Evolutionary conservation across 176 grass and related monocot genomes (phyloP).

Genomic region (Oryza glaberrima): DNA sequence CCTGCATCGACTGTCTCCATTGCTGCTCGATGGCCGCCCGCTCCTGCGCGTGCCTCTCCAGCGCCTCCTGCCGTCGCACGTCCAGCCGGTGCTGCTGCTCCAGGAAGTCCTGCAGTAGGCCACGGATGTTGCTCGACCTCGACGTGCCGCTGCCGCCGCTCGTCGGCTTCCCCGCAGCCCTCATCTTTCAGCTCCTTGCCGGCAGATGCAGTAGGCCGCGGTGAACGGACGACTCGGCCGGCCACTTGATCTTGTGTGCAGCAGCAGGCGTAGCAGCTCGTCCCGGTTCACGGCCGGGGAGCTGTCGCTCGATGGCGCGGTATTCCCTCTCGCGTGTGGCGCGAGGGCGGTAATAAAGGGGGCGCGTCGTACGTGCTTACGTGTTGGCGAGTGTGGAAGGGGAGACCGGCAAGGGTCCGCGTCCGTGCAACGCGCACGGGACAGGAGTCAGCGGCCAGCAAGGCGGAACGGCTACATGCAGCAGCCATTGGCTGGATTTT

Average conservation of each 20-base stretch:
- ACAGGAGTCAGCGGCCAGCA: neutral
- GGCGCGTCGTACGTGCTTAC: constrained; percentile 16
- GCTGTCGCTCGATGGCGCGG: constrained; percentile 28
- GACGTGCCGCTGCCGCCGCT: constrained; percentile 18
- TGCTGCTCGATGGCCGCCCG: constrained; percentile 66
- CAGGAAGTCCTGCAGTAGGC: constrained; percentile 68
- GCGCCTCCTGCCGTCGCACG: constrained; percentile 62
- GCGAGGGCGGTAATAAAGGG: constrained; percentile 34
- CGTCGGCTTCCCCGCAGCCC: constrained; percentile 28
- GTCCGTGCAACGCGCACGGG: neutral
- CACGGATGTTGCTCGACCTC: constrained; percentile 35
- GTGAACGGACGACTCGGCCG: constrained; percentile 33
- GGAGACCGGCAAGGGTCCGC: neutral
- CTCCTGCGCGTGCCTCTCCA: constrained; percentile 69
- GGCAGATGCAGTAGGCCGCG: constrained; percentile 10
- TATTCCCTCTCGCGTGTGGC: neutral
- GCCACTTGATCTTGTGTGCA: constrained; percentile 53
- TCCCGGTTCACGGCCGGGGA: constrained; percentile 38
- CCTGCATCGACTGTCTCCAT: constrained; percentile 84
- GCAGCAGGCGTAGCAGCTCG: too few species aligned
- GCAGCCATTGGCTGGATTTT: constrained; percentile 1
- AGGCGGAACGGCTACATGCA: neutral
- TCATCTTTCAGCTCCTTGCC: constrained; percentile 37
- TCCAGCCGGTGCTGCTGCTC: constrained; percentile 84
- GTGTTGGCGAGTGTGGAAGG: constrained; percentile 47